Base-by-base conservation (phyloP, 1,139 yeast genomes). In the Suhomyces bolitotheri region DNA sequence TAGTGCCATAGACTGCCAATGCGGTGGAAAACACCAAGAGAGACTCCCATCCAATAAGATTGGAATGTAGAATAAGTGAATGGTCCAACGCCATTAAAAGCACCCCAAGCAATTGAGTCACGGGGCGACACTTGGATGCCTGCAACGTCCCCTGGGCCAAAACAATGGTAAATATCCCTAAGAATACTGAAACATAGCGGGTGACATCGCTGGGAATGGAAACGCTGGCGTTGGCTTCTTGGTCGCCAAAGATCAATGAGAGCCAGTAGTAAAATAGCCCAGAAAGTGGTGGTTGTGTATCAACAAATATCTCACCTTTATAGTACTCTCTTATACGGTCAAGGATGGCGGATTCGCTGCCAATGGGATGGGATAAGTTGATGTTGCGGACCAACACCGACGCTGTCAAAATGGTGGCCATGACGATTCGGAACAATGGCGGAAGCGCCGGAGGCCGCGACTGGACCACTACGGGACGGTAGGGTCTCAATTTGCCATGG, bases 251-350 rank as follows among this genome's bases (percentile, higher is more conserved):
- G 3, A 64, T 11, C 15, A 56, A 46, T 0, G 77, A 71, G 8
- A 78, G 44, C 45, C 62, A 58, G 30, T 69, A 65, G 49, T 69
- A 79, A 1, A 78, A 38, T 40, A 82, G 48, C 28, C 75, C 67
- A 5, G 65, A 73, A 27, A 82, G 59, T 2, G 90, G 89, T 0
- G 90, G 89, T 37, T 80, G 77, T 2, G 71, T 66, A 44, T 77
- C 84, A 12, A 80, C 52, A 50, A 77, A 81, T 46, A 76, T 82
- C 27, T 72, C 67, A n/a, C 88, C 86, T 26, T 63, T 63, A 43
- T 70, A 60, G 62, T 84, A 87, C 40, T 74, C 71, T 39, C 66
- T 12, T 4, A 31, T 22, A 11, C 25, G 20, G 5, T 28, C 31
- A 6, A 16, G n/a, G 15, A 26, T 15, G n/a, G 25, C 8, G 9